These are phyloP conservation scores for Adansonia gregorii DNA, from an alignment of 441 rosid species.

Conservation along the genomic window DNA sequence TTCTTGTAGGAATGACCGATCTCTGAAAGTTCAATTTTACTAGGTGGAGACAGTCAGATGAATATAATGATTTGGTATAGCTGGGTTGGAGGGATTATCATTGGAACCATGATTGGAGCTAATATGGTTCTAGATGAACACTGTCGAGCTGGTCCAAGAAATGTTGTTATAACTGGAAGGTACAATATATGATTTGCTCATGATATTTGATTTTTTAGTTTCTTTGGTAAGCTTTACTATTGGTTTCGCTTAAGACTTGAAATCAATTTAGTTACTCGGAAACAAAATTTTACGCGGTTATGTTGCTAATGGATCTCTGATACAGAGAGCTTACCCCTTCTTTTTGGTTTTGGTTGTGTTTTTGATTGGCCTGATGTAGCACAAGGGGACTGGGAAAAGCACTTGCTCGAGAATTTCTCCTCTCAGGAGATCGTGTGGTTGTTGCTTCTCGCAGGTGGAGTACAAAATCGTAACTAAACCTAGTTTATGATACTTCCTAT, in stretches of 20 bases:
- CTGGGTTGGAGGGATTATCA: conserved; percentile 94
- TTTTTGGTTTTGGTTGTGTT: conserved; percentile 8
- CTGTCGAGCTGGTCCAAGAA: conserved; percentile 88
- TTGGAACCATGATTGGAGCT: conserved; percentile 91
- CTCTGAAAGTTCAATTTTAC: conserved; percentile 18
- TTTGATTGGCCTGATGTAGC: conserved; percentile 43
- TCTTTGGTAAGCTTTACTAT: conserved; percentile 13
- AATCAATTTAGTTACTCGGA: not conserved
- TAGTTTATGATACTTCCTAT: not conserved
- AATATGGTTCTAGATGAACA: conserved; percentile 91
- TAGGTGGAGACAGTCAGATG: conserved; percentile 89
- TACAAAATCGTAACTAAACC: not conserved
- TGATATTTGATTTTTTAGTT: not conserved
- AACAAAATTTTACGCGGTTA: conserved; percentile 11
- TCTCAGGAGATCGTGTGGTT: conserved; percentile 83
- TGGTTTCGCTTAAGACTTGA: not conserved
- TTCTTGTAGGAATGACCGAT: not conserved
- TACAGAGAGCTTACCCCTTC: not conserved
- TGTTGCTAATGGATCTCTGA: conserved; percentile 22
- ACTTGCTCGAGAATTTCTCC: conserved; percentile 97
- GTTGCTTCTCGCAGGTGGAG: conserved; percentile 85
- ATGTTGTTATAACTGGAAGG: conserved; percentile 98
- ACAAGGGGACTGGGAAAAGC: conserved; percentile 29
- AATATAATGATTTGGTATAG: conserved; percentile 84
- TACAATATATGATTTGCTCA: conserved; percentile 21